phyloP scores from a whole-genome alignment of 352 stramenopile species.

The Pythium brachiatum region DNA sequence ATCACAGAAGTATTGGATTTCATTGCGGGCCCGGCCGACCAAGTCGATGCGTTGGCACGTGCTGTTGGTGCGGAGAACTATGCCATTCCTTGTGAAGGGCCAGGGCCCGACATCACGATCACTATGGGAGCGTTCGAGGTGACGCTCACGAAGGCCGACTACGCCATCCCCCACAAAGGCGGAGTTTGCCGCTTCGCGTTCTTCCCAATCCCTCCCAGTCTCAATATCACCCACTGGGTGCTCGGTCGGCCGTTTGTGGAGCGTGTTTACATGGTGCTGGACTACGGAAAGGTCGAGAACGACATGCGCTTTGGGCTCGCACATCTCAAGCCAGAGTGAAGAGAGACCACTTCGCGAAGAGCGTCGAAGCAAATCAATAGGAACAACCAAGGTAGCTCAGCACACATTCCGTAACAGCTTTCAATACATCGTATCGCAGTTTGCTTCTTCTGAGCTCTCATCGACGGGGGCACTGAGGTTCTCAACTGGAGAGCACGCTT shows the following conservation, averaged over 20 bases:
- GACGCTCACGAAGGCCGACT: slow-evolving; percentile 7
- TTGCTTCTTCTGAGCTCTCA: too few relatives aligned
- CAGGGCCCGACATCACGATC: slow-evolving; percentile 7
- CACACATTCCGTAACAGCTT: too few relatives aligned
- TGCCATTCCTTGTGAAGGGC: not conserved
- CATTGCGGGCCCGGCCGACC: not conserved
- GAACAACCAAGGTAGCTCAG: too few relatives aligned
- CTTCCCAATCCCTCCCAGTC: too few relatives aligned
- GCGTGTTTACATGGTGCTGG: slow-evolving; percentile 11
- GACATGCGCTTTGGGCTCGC: slow-evolving; percentile 3
- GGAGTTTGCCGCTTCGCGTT: not conserved
- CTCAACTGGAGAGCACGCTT: too few relatives aligned
- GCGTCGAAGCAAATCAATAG: too few relatives aligned
- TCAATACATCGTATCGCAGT: too few relatives aligned
- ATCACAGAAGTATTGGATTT: not conserved
- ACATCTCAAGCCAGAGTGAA: not conserved
- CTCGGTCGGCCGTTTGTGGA: not conserved
- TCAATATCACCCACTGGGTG: not conserved
- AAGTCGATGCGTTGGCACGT: not conserved
- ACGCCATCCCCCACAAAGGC: not conserved
- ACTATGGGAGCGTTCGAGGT: not conserved
- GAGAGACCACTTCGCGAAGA: not conserved
- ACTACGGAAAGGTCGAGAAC: not conserved
- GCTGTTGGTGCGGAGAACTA: not conserved
- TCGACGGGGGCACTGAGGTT: too few relatives aligned